A percentile compares a stretch with the other conserved stretches of the same genome.
Evolutionary conservation across 1,284 basidiomycete genomes (phyloP).

Genomic region (Malassezia restricta): DNA sequence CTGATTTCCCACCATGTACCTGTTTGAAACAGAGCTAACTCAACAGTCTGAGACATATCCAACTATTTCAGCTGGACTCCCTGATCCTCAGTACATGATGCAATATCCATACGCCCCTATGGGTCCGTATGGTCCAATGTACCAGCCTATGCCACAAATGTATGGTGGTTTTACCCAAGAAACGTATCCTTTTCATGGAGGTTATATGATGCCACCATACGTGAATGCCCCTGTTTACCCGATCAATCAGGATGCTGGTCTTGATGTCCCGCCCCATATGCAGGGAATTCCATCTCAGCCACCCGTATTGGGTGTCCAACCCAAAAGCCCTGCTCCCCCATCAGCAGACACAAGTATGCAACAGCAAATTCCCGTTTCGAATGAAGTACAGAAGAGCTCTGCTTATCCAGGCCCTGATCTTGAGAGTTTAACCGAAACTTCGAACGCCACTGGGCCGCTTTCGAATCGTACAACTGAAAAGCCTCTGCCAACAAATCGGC

Average conservation of each 20-base stretch:
- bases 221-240: constrained; percentile 5
- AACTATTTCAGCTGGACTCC: neutral
- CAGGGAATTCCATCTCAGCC: constrained; percentile 5
- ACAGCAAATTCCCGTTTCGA: too few relatives aligned
- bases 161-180: constrained; percentile 7
- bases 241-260: neutral
- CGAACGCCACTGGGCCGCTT: too few relatives aligned
- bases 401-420: too few relatives aligned
- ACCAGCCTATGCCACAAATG: constrained; percentile 5
- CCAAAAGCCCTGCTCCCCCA: too few relatives aligned
- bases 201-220: neutral
- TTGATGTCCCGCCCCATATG: constrained; percentile 20
- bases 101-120: neutral
- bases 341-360: too few relatives aligned
- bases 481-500: too few relatives aligned
- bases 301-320: neutral
- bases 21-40: constrained; percentile 1
- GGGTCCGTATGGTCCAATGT: constrained; percentile 5
- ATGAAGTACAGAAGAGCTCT: too few relatives aligned
- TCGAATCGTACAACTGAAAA: too few relatives aligned
- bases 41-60: neutral
- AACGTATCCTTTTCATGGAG: neutral
- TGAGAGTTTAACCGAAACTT: too few relatives aligned
- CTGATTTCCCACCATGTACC: constrained; percentile 48
- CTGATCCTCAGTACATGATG: neutral